Evolutionary conservation across 441 rosid genomes (phyloP), one percentile per base, ranked within the genome.

Genomic region (Populus tomentosa): DNA sequence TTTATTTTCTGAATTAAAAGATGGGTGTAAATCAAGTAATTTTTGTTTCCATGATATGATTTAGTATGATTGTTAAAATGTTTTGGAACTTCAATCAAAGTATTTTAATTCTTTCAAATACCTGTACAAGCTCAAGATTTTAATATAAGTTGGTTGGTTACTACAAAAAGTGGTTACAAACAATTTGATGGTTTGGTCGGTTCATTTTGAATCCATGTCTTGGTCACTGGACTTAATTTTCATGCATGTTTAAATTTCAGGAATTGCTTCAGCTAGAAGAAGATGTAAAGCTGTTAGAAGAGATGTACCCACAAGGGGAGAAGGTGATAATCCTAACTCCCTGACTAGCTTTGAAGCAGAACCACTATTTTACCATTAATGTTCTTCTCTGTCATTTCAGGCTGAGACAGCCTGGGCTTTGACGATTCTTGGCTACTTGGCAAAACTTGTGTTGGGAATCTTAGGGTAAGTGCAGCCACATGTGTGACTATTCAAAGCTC

Each of bases 301-400:
- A 97, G 87, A 84, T 93, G 91, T 97, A 97, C 75, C 99, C 99
- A 78, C 99, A 97, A 88, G 99, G 99, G 83, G 99, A 97, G 84
- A 87, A 91, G 97, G 99, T 97, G 80, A 70, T 67, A 75, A 50
- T 72, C 35, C 33, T 70, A 72, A 67, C 38, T 53, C 33, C 18
- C 42, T 64, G 70, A 40, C 30, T 69, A 50, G 21, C 9, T 59
- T 24, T 67, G 14, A 68, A 53, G 74, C 50, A 53, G n/a, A 72
- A 24, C 50, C 40, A 33, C 73, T 81, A 20, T 63, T 35, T 36
- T 65, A 65, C n/a, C n/a, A 16, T 71, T 85, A 70, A 53, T 71
- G 38, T 79, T 70, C 70, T 67, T 82, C 56, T 59, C 35, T 69
- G 77, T 23, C 65, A 13, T 69, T 75, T 69, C 90, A 97, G 98